phyloP scores from a whole-genome alignment of 31 red algal genomes.

The Porphyra umbilicalis region DNA sequence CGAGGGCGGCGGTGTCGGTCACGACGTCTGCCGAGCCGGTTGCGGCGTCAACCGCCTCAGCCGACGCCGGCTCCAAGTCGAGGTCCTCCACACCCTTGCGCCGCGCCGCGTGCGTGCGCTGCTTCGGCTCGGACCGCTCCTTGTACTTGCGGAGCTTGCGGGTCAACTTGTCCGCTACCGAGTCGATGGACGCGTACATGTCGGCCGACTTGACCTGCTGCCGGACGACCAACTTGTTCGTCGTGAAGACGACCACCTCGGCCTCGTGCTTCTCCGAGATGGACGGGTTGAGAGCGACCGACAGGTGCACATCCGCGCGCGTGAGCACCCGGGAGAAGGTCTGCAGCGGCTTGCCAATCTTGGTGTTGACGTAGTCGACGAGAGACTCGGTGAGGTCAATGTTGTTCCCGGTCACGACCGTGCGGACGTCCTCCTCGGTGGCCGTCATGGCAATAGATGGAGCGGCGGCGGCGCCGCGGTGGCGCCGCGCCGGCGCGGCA shows the following conservation, averaged over 20 bases:
- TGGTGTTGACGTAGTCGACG: slow-evolving; percentile 42
- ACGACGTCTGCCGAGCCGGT: slow-evolving; percentile 22
- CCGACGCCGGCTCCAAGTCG: slow-evolving; percentile 1
- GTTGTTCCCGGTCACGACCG: slow-evolving; percentile 56
- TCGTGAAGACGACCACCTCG: slow-evolving; percentile 71
- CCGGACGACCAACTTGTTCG: slow-evolving; percentile 65
- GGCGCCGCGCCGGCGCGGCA: background rate
- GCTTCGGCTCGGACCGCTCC: slow-evolving; percentile 42
- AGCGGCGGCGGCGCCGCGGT: background rate
- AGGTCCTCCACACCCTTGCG: slow-evolving; percentile 1
- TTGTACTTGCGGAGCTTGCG: slow-evolving; percentile 88
- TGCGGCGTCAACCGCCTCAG: slow-evolving; percentile 15
- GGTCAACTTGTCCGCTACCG: slow-evolving; percentile 55
- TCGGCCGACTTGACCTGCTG: slow-evolving; percentile 47
- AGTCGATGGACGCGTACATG: slow-evolving; percentile 81
- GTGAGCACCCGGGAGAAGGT: slow-evolving; percentile 39
- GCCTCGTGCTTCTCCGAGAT: slow-evolving; percentile 54
- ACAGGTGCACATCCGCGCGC: slow-evolving; percentile 85
- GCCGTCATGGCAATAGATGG: background rate
- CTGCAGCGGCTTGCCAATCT: slow-evolving; percentile 62
- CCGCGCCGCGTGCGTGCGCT: slow-evolving; percentile 9
- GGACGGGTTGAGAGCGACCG: slow-evolving; percentile 90
- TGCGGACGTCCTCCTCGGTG: background rate
- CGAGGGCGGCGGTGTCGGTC: slow-evolving; percentile 23
- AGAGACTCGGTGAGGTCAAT: slow-evolving; percentile 50